Evolutionary conservation across 257 asterid species (phyloP).

Genomic region (Solanum gracilifrons): DNA sequence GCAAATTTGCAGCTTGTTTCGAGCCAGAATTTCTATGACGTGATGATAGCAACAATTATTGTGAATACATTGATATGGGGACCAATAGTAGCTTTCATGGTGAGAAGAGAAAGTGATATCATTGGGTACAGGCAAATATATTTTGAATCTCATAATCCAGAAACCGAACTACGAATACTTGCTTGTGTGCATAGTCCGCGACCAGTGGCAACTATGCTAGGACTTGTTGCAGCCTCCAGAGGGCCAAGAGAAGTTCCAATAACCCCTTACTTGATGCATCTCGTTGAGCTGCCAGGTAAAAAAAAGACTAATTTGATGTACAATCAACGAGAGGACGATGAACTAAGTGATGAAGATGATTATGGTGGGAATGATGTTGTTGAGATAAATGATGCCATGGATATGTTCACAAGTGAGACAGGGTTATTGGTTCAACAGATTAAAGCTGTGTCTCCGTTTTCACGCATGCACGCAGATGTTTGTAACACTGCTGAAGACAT

Average conservation of each 20-base stretch:
- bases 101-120: conserved; percentile 61
- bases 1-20: conserved; percentile 42
- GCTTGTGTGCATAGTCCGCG: conserved; percentile 88
- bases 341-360: conserved; percentile 75
- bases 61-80: conserved; percentile 85
- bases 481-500: conserved; percentile 59
- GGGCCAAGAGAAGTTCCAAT: conserved; percentile 50
- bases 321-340: conserved; percentile 82
- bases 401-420: conserved; percentile 62
- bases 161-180: conserved; percentile 60
- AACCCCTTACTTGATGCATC: conserved; percentile 78
- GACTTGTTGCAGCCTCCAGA: conserved; percentile 62
- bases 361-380: conserved; percentile 95
- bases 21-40: conserved; percentile 47
- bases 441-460: conserved; percentile 65
- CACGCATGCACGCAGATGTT: conserved; percentile 53
- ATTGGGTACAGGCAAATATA: conserved; percentile 55
- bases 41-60: conserved; percentile 71
- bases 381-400: conserved; percentile 90
- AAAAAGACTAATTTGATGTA: conserved; percentile 47
- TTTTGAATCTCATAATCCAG: conserved; percentile 67
- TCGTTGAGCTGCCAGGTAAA: conserved; percentile 84
- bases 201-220: conserved; percentile 74
- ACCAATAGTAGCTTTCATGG: conserved; percentile 66
- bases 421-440: conserved; percentile 58